phyloP scores from a whole-genome alignment of 768 basidiomycete species.

The Auriscalpium vulgare region DNA sequence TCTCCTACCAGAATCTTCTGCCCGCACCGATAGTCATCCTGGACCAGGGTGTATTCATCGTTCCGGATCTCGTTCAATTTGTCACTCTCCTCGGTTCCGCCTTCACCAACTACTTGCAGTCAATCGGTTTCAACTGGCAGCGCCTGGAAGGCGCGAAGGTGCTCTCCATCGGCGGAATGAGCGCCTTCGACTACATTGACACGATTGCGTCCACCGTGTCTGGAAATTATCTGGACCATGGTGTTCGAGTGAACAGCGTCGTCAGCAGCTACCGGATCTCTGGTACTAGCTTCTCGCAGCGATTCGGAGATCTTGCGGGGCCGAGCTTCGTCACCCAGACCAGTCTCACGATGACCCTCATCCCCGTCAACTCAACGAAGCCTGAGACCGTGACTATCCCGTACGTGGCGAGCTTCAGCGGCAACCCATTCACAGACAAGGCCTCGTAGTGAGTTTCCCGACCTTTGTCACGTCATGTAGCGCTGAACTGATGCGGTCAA shows the following conservation, averaged over 20 bases:
- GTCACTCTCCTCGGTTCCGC: background rate
- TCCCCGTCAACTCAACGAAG: conserved; percentile 36
- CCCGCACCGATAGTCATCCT: conserved; percentile 9
- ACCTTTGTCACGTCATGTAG: background rate
- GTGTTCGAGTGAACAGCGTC: conserved; percentile 54
- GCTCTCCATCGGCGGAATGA: conserved; percentile 43
- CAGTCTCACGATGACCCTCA: conserved; percentile 39
- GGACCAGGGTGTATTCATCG: conserved; percentile 6
- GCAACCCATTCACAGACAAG: conserved; percentile 41
- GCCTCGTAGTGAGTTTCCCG: conserved; percentile 39
- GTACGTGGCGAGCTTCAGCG: conserved; percentile 40
- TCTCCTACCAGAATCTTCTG: conserved; percentile 30
- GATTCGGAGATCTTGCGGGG: conserved; percentile 49
- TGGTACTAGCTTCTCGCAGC: conserved; percentile 41
- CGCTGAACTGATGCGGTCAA: background rate
- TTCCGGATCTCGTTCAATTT: conserved; percentile 7
- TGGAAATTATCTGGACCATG: conserved; percentile 58
- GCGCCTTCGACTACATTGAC: conserved; percentile 49
- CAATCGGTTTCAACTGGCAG: conserved; percentile 30
- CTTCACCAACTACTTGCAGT: conserved; percentile 5
- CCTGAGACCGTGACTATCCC: conserved; percentile 45
- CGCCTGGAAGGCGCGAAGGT: conserved; percentile 55
- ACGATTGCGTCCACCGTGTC: conserved; percentile 47
- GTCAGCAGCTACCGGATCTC: conserved; percentile 46
- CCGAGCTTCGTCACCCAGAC: conserved; percentile 39